Evolutionary conservation across 2,329 filamentous ascomycete genomes (phyloP).

Genomic region (Cladobotryum mycophilum): DNA sequence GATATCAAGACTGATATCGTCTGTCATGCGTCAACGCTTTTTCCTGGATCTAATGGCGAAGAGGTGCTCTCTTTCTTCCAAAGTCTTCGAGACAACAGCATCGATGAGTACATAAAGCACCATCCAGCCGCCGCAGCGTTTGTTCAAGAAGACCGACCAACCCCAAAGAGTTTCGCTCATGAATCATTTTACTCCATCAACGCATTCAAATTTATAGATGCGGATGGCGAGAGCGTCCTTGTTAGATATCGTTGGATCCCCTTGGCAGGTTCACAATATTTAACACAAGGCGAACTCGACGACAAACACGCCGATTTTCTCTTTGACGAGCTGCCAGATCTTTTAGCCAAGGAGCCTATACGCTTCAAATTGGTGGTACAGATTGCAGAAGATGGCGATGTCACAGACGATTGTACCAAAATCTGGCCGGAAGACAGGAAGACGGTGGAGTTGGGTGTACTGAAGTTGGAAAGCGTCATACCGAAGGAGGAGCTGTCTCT

Average conservation of each 20-base stretch:
- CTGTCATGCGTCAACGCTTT: slow-evolving; percentile 2
- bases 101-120: slow-evolving; percentile 1
- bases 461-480: slow-evolving; percentile 1
- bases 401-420: slow-evolving; percentile 1
- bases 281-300: slow-evolving; percentile 1
- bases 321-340: slow-evolving; percentile 3
- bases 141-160: background rate
- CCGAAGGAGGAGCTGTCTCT: background rate
- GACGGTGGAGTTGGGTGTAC: slow-evolving; percentile 4
- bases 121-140: slow-evolving; percentile 1
- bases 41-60: background rate
- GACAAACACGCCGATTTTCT: slow-evolving; percentile 2
- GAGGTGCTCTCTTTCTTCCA: slow-evolving; percentile 1
- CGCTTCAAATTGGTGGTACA: slow-evolving; percentile 6
- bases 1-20: slow-evolving; percentile 4
- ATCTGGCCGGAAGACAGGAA: slow-evolving; percentile 6
- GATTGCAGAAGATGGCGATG: slow-evolving; percentile 1
- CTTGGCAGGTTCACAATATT: background rate
- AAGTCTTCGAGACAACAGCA: background rate
- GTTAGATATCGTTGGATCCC: slow-evolving; percentile 7
- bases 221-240: background rate
- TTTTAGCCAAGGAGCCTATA: slow-evolving; percentile 1
- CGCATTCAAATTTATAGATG: slow-evolving; percentile 5
- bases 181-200: slow-evolving; percentile 9
- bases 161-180: slow-evolving; percentile 1